phyloP scores from a whole-genome alignment of 176 grass and related monocot species.

The Lolium multiflorum region DNA sequence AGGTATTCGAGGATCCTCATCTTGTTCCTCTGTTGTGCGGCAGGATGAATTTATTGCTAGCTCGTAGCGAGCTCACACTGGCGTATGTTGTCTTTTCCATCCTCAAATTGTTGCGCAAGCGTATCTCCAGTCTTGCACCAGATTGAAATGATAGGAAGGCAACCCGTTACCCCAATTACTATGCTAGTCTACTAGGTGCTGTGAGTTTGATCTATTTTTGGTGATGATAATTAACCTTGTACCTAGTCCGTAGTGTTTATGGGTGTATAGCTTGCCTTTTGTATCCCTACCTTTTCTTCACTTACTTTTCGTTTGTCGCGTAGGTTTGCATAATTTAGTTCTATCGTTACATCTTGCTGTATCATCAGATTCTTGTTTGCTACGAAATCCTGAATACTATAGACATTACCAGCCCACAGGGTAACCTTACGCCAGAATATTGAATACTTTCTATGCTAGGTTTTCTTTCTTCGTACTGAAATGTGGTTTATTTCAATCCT shows the following conservation, averaged over 20 bases:
- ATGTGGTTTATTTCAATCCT: neutral
- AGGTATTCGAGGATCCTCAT: constrained; percentile 1
- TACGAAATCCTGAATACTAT: neutral
- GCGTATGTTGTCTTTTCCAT: neutral
- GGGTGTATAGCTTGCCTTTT: constrained; percentile 2
- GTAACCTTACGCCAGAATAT: neutral
- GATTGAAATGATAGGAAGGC: neutral
- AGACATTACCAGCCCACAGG: neutral
- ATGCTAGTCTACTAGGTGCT: neutral
- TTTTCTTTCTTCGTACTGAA: constrained; percentile 18
- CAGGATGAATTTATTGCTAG: neutral
- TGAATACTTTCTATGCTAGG: neutral
- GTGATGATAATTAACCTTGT: neutral
- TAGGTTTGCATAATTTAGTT: neutral
- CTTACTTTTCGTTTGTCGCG: neutral
- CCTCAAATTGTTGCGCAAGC: neutral
- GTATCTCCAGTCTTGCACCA: neutral
- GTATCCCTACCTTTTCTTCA: neutral
- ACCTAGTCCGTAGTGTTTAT: neutral
- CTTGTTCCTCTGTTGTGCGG: constrained; percentile 5
- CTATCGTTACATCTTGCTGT: neutral
- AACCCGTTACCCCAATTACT: neutral
- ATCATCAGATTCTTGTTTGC: neutral
- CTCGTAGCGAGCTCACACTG: neutral
- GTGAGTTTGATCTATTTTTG: neutral